phyloP scores from a whole-genome alignment of 768 basidiomycete species.

The Naganishia randhawae region DNA sequence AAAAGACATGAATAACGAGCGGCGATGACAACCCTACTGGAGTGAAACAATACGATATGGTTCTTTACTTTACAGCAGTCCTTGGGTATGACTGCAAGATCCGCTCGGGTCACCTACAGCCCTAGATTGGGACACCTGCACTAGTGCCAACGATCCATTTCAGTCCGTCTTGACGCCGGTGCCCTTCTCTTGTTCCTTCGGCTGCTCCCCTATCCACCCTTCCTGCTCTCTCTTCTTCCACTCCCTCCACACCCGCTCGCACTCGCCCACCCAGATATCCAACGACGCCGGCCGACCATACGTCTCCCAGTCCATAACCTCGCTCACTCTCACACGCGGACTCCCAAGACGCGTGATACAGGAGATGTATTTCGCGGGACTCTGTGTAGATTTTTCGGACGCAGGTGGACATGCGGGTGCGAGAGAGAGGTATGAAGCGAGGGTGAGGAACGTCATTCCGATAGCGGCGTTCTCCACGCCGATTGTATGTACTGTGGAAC shows the following conservation, averaged over 20 bases:
- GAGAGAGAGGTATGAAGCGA: constrained; percentile 21
- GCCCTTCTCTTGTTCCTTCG: background rate
- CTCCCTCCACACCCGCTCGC: constrained; percentile 24
- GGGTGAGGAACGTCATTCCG: constrained; percentile 25
- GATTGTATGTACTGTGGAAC: constrained; percentile 27
- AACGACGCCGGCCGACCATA: constrained; percentile 1
- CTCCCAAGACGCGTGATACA: constrained; percentile 9
- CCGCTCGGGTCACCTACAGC: too few species aligned
- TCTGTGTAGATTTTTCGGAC: background rate
- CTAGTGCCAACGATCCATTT: too few species aligned
- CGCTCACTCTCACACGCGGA: constrained; percentile 16
- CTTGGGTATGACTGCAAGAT: too few species aligned
- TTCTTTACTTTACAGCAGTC: too few species aligned
- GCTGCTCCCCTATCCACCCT: constrained; percentile 6
- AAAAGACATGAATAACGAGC: too few species aligned
- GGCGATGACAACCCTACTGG: too few species aligned
- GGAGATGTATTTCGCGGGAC: constrained; percentile 28
- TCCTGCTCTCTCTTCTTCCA: constrained; percentile 22
- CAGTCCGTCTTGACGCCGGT: constrained; percentile 25
- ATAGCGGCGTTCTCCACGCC: constrained; percentile 20
- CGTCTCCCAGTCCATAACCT: constrained; percentile 25
- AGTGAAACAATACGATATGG: too few species aligned
- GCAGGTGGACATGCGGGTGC: constrained; percentile 6
- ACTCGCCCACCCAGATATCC: constrained; percentile 25
- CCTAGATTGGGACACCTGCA: too few species aligned